phyloP scores from a whole-genome alignment of 164 flowering plant genomes.

The Amborella trichopoda region DNA sequence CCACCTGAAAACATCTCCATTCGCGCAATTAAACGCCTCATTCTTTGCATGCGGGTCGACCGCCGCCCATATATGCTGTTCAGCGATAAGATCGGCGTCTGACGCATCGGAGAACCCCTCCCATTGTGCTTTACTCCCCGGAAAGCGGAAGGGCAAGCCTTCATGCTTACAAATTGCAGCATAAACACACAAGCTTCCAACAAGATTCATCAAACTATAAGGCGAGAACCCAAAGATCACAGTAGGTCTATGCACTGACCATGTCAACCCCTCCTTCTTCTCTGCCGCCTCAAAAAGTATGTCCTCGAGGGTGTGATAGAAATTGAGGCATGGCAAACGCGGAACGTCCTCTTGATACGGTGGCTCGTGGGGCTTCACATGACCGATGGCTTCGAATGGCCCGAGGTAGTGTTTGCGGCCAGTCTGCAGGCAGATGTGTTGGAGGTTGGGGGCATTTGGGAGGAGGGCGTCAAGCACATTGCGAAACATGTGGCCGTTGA shows the following conservation, averaged over 20 bases:
- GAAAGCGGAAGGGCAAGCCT: conserved; percentile 35
- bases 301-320: conserved; percentile 58
- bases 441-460: conserved; percentile 49
- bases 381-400: conserved; percentile 28
- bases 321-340: conserved; percentile 37
- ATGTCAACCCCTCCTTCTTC: conserved; percentile 42
- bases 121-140: conserved; percentile 48
- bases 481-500: conserved; percentile 46
- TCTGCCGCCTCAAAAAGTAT: conserved; percentile 36
- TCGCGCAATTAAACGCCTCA: conserved; percentile 66
- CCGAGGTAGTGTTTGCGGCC: conserved; percentile 61
- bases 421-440: conserved; percentile 64
- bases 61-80: conserved; percentile 84
- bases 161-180: conserved; percentile 69
- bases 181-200: conserved; percentile 57
- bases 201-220: conserved; percentile 50
- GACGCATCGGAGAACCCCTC: conserved; percentile 38
- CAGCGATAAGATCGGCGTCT: conserved; percentile 77
- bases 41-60: conserved; percentile 67
- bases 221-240: conserved; percentile 71
- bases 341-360: conserved; percentile 70
- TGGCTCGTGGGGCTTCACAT: conserved; percentile 30
- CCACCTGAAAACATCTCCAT: conserved; percentile 81
- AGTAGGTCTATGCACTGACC: conserved; percentile 62
- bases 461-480: conserved; percentile 53